phyloP scores from a whole-genome alignment of 805 yeast genomes.

The Kurtzmaniella cleridarum region DNA sequence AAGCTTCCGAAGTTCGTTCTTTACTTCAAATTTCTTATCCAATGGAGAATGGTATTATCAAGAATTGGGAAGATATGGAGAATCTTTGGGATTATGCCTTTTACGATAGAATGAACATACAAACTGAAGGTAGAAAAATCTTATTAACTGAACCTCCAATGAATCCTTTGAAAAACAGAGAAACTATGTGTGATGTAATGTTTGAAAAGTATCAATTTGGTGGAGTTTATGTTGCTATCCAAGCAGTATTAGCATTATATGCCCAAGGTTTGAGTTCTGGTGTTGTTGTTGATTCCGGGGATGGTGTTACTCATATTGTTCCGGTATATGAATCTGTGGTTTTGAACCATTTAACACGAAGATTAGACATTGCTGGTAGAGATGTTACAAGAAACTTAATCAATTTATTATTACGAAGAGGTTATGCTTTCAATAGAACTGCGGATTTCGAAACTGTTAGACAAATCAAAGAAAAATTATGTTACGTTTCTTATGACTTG shows the following conservation, averaged over 20 bases:
- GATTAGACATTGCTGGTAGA: slow-evolving; percentile 96
- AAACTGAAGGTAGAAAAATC: slow-evolving; percentile 70
- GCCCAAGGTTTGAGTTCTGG: slow-evolving; percentile 97
- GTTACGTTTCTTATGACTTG: slow-evolving; percentile 92
- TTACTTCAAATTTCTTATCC: slow-evolving; percentile 93
- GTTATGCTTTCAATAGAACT: slow-evolving; percentile 96
- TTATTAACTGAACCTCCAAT: slow-evolving; percentile 96
- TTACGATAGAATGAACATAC: slow-evolving; percentile 80
- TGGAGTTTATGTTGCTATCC: slow-evolving; percentile 93
- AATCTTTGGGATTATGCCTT: slow-evolving; percentile 97
- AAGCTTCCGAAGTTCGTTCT: slow-evolving; percentile 87
- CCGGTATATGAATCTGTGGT: slow-evolving; percentile 97
- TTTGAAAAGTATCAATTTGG: slow-evolving; percentile 87
- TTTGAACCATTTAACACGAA: slow-evolving; percentile 85
- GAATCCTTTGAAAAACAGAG: slow-evolving; percentile 90
- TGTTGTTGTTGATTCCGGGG: slow-evolving; percentile 98
- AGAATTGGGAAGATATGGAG: slow-evolving; percentile 98
- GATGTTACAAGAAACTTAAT: slow-evolving; percentile 96
- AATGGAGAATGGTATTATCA: slow-evolving; percentile 97
- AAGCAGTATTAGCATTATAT: slow-evolving; percentile 95
- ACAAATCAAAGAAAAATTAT: slow-evolving; percentile 92
- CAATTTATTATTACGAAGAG: slow-evolving; percentile 85
- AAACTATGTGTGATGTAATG: slow-evolving; percentile 87
- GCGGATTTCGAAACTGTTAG: slow-evolving; percentile 99
- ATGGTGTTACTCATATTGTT: slow-evolving; percentile 97